Percentiles rank a stretch among this genome's conserved stretches.
phyloP scores from a whole-genome alignment of 768 basidiomycete genomes.

The Lactarius sanguifluus region DNA sequence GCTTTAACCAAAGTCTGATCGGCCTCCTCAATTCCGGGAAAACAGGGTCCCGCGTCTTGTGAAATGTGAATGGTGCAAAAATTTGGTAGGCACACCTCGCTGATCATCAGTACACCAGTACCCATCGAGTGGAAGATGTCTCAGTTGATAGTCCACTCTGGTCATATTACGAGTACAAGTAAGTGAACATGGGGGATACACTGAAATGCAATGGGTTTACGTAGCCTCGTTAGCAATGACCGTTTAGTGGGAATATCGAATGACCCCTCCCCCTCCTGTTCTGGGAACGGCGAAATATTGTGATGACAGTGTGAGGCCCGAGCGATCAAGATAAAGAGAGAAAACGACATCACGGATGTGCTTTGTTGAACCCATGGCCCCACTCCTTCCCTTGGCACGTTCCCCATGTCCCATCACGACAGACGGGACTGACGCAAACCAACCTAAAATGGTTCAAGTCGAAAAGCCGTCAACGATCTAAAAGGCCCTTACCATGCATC shows the following conservation, averaged over 20 bases:
- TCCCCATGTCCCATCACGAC: slow-evolving; percentile 18
- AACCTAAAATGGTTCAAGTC: slow-evolving; percentile 11
- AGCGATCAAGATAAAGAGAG: slow-evolving; percentile 19
- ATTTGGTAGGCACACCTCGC: slow-evolving; percentile 14
- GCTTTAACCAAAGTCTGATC: slow-evolving; percentile 19
- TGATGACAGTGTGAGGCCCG: slow-evolving; percentile 20
- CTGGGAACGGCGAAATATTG: slow-evolving; percentile 19
- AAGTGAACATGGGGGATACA: slow-evolving; percentile 24
- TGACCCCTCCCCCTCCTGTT: slow-evolving; percentile 13
- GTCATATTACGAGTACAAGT: slow-evolving; percentile 30
- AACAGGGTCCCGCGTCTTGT: slow-evolving; percentile 6
- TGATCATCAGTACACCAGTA: slow-evolving; percentile 22
- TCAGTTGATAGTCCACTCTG: slow-evolving; percentile 23
- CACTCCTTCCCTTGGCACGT: slow-evolving; percentile 22
- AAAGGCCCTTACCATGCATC: slow-evolving; percentile 11
- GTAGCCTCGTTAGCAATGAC: slow-evolving; percentile 28
- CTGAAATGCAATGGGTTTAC: slow-evolving; percentile 25
- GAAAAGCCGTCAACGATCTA: slow-evolving; percentile 8
- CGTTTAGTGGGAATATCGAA: slow-evolving; percentile 14
- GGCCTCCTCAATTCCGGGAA: slow-evolving; percentile 22
- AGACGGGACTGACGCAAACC: slow-evolving; percentile 7
- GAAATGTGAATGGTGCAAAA: slow-evolving; percentile 3
- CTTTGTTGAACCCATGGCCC: slow-evolving; percentile 18
- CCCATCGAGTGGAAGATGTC: slow-evolving; percentile 19
- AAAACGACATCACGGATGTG: slow-evolving; percentile 29